Evolutionary conservation across 2,329 filamentous ascomycete species (phyloP).

Genomic region (Arthrobotrys pseudoclavata): DNA sequence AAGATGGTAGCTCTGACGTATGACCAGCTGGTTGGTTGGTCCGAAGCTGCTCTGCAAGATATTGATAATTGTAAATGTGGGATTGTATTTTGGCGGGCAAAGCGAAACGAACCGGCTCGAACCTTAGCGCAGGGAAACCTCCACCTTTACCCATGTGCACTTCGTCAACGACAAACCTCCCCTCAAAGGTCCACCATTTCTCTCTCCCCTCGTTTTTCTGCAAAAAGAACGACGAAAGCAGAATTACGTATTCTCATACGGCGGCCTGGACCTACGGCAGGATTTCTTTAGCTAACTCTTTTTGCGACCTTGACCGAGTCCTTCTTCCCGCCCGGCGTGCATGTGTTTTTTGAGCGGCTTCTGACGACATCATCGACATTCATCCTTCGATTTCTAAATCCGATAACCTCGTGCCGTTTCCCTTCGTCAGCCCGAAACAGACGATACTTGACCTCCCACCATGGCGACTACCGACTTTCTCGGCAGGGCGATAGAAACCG

Average conservation of each 20-base stretch:
- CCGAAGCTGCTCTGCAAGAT: slow-evolving; percentile 35
- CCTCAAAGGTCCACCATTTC: slow-evolving; percentile 2
- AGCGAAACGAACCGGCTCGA: slow-evolving; percentile 38
- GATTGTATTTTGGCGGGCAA: slow-evolving; percentile 22
- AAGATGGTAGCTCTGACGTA: neutral
- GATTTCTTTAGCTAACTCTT: slow-evolving; percentile 6
- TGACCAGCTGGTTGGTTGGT: slow-evolving; percentile 22
- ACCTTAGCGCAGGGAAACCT: slow-evolving; percentile 13
- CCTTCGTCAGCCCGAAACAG: slow-evolving; percentile 2
- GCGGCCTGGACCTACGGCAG: slow-evolving; percentile 34
- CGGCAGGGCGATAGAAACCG: slow-evolving; percentile 93
- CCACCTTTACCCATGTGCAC: slow-evolving; percentile 30
- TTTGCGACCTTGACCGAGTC: slow-evolving; percentile 16
- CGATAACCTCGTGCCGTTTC: slow-evolving; percentile 20
- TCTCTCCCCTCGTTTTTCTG: slow-evolving; percentile 28
- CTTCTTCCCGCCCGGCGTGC: neutral
- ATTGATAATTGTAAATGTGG: slow-evolving; percentile 29
- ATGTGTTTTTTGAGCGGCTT: slow-evolving; percentile 3
- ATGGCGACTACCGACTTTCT: slow-evolving; percentile 99
- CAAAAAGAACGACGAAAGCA: slow-evolving; percentile 7
- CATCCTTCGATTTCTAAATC: neutral
- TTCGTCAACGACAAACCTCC: slow-evolving; percentile 13
- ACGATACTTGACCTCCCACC: slow-evolving; percentile 64
- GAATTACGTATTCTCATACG: slow-evolving; percentile 46
- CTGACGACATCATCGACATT: slow-evolving; percentile 25